These are phyloP conservation scores for Diaporthe sp. DNA, from an alignment of 2,329 filamentous ascomycete species.

Conservation along the genomic window DNA sequence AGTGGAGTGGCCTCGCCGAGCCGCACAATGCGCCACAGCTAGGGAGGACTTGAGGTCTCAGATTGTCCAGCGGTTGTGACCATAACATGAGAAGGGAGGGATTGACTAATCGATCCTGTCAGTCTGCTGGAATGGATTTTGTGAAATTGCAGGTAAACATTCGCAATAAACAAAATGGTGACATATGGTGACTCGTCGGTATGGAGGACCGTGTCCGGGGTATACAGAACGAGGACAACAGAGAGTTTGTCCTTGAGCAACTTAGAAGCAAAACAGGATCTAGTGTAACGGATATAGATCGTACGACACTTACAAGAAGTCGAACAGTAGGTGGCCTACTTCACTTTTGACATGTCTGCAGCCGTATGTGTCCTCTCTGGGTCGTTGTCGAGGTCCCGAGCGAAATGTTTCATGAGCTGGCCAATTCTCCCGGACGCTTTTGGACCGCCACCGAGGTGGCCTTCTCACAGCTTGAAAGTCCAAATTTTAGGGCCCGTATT, in stretches of 20 bases:
- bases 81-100: neutral
- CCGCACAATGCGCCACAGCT: neutral
- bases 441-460: neutral
- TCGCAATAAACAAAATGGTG: neutral
- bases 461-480: neutral
- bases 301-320: neutral
- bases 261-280: neutral
- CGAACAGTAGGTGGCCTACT: neutral
- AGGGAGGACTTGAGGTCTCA: slow-evolving; percentile 33
- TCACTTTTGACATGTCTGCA: neutral
- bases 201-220: neutral
- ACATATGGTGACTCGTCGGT: neutral
- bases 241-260: neutral
- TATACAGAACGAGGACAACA: neutral
- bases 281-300: neutral
- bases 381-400: neutral
- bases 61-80: neutral
- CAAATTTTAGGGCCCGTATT: no score
- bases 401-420: slow-evolving; percentile 25
- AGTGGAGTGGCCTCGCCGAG: neutral
- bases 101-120: neutral
- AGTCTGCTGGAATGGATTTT: neutral
- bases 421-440: neutral
- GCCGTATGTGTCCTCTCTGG: neutral
- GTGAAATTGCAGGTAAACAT: neutral